Evolutionary conservation across 352 stramenopile species (phyloP).

Genomic region (Aphanomyces stellatus): DNA sequence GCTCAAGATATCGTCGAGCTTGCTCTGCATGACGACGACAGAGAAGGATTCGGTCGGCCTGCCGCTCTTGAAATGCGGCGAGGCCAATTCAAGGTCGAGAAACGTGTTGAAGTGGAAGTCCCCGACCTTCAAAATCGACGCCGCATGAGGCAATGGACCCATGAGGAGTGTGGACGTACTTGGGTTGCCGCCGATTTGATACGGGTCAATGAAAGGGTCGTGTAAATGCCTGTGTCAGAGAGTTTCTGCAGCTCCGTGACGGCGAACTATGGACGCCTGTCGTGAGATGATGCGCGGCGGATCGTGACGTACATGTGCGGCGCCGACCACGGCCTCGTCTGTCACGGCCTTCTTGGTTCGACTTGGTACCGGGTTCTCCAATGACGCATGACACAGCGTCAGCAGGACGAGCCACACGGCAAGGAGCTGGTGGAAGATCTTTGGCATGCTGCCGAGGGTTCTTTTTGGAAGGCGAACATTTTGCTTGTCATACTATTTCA

Average conservation of each 20-base stretch:
- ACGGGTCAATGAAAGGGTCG: constrained; percentile 37
- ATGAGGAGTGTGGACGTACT: constrained; percentile 26
- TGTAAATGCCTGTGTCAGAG: constrained; percentile 68
- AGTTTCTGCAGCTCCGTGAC: constrained; percentile 43
- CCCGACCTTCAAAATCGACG: too few relatives aligned
- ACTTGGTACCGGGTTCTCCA: too few relatives aligned
- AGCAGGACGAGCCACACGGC: too few relatives aligned
- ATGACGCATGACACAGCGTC: too few relatives aligned
- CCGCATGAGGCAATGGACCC: too few relatives aligned
- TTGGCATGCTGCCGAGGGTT: too few relatives aligned
- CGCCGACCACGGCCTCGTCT: not conserved
- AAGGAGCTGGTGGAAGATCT: too few relatives aligned
- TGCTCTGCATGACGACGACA: constrained; percentile 69
- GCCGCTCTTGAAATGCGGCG: constrained; percentile 61
- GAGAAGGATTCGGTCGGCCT: constrained; percentile 47
- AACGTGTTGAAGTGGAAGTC: constrained; percentile 79
- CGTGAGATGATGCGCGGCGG: not conserved
- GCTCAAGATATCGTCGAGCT: constrained; percentile 36
- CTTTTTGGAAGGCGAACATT: too few relatives aligned
- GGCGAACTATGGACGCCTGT: constrained; percentile 36
- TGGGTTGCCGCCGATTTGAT: constrained; percentile 50
- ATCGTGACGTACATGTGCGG: not conserved
- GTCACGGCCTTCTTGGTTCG: too few relatives aligned
- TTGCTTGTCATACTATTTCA: too few relatives aligned
- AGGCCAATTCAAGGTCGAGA: constrained; percentile 48